Percentiles rank a stretch among this genome's conserved stretches.
Conservation (phyloP, 768 basidiomycete species). For the Rhodotorula kratochvilovae region DNA sequence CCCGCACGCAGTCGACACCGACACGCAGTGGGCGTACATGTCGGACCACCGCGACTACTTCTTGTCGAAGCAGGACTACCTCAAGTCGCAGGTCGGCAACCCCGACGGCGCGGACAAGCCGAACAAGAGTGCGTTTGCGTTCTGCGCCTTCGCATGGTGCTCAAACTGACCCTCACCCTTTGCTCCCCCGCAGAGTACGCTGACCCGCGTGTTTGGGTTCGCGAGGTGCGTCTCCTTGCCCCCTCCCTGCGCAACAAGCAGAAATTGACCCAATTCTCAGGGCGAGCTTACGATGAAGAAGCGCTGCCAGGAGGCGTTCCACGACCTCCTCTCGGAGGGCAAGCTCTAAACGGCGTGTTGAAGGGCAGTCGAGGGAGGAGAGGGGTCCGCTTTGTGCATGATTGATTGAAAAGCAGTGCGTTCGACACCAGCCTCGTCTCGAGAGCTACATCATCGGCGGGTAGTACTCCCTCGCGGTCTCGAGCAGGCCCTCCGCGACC, state of each 20-base stretch:
- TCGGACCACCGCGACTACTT: conserved; percentile 66
- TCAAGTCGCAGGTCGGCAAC: conserved; percentile 88
- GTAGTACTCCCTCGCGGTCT: conserved; percentile 40
- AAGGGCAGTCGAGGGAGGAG: no score
- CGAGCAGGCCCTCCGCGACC: conserved; percentile 44
- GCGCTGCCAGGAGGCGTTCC: conserved; percentile 90
- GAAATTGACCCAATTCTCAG: conserved; percentile 17
- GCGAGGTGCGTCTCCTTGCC: conserved; percentile 44
- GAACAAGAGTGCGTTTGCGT: conserved; percentile 85
- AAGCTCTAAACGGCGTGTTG: no score
- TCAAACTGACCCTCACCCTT: no score
- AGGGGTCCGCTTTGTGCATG: no score
- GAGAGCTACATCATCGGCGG: neutral
- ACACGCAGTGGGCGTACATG: conserved; percentile 70
- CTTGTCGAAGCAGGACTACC: conserved; percentile 76
- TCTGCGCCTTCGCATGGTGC: conserved; percentile 17
- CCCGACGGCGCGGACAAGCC: conserved; percentile 95
- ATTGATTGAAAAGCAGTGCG: no score
- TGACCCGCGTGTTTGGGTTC: conserved; percentile 78
- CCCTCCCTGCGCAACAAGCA: neutral
- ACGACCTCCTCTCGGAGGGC: conserved; percentile 69
- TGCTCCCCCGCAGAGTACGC: neutral
- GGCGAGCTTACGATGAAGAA: conserved; percentile 85
- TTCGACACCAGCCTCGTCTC: no score
- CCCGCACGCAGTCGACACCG: conserved; percentile 23